These are phyloP conservation scores for Brasilioporus rufonigricans DNA, from an alignment of 768 basidiomycete species.

Conservation along the genomic window DNA sequence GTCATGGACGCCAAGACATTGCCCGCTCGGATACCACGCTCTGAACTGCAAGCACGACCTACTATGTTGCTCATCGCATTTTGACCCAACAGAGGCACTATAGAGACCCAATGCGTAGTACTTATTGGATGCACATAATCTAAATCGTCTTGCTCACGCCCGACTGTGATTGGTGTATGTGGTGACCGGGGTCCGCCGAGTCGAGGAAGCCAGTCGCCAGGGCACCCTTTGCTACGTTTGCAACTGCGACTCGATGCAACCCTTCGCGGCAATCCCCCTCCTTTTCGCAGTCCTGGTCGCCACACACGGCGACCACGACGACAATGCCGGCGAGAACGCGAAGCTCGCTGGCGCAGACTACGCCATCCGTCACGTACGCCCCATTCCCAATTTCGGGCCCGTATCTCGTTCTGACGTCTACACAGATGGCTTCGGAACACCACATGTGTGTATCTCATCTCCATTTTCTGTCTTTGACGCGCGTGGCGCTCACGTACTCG, in stretches of 20 bases:
- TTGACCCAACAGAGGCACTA: not conserved
- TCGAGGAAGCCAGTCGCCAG: not conserved
- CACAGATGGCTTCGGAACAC: conserved; percentile 88
- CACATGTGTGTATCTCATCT: conserved; percentile 57
- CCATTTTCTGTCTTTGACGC: not conserved
- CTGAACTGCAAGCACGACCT: not conserved
- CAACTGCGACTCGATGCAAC: conserved; percentile 42
- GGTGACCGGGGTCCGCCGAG: conserved; percentile 23
- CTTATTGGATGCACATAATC: not conserved
- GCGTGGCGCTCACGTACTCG: not conserved
- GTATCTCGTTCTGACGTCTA: conserved; percentile 10
- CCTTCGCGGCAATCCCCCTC: conserved; percentile 42
- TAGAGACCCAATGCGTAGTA: not conserved
- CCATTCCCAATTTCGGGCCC: conserved; percentile 6
- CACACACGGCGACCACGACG: conserved; percentile 65
- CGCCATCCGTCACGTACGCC: conserved; percentile 84
- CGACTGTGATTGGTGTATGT: not conserved
- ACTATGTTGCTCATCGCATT: not conserved
- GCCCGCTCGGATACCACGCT: not conserved
- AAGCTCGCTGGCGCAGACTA: conserved; percentile 54
- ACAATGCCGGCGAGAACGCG: conserved; percentile 52
- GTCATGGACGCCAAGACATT: not conserved
- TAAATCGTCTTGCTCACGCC: not conserved
- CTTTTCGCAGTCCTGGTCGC: conserved; percentile 32
- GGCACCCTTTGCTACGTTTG: not conserved